Evolutionary conservation across 129 eudicot species (phyloP).

Genomic region (Flaveria sonorensis): DNA sequence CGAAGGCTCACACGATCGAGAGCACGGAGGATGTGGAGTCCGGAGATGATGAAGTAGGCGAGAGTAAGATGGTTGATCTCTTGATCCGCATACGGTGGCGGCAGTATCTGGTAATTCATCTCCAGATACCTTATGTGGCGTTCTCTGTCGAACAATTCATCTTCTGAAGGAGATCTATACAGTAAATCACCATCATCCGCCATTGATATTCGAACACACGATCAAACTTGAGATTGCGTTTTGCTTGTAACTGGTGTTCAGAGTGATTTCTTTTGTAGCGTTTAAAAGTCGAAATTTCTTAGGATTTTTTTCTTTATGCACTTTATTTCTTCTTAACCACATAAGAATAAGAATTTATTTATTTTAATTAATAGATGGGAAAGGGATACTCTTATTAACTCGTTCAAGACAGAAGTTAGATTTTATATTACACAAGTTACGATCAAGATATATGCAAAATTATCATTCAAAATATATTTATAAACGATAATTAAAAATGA

Average conservation of each 20-base stretch:
- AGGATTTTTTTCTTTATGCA: too few species aligned
- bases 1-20: constrained; percentile 55
- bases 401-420: too few species aligned
- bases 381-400: too few species aligned
- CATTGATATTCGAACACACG: constrained; percentile 30
- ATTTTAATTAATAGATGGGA: too few species aligned
- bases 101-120: constrained; percentile 74
- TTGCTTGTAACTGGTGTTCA: not conserved
- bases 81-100: constrained; percentile 65
- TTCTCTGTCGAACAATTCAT: constrained; percentile 53
- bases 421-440: too few species aligned
- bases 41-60: constrained; percentile 79
- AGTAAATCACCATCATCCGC: constrained; percentile 34
- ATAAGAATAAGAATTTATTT: too few species aligned
- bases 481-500: too few species aligned
- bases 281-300: too few species aligned
- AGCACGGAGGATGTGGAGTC: constrained; percentile 70
- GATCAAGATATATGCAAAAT: too few species aligned
- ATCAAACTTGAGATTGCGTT: constrained; percentile 2
- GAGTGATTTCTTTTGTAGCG: too few species aligned
- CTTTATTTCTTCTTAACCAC: too few species aligned
- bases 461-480: too few species aligned
- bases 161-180: constrained; percentile 20
- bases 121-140: constrained; percentile 60
- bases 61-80: constrained; percentile 94